These are phyloP conservation scores for Nidula microcarpa DNA, from an alignment of 768 basidiomycete species.

Conservation along the genomic window DNA sequence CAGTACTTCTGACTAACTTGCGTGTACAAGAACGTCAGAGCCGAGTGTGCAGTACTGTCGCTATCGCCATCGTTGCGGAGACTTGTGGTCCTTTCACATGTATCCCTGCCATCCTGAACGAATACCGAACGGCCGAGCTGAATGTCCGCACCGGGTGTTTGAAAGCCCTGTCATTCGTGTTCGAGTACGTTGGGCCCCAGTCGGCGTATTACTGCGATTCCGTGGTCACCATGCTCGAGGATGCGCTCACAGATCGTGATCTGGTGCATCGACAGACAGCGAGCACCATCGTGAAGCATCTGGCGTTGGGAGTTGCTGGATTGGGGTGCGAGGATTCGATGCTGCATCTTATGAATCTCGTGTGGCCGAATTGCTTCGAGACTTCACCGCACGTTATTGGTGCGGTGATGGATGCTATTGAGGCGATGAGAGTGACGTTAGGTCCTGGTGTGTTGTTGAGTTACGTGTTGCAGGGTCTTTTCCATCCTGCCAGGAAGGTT, in stretches of 20 bases:
- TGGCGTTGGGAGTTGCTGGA: constrained; percentile 95
- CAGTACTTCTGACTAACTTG: constrained; percentile 92
- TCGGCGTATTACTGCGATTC: constrained; percentile 97
- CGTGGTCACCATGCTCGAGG: constrained; percentile 96
- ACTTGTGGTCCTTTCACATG: constrained; percentile 98
- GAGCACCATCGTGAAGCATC: constrained; percentile 96
- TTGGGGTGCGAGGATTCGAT: constrained; percentile 98
- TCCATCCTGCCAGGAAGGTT: constrained; percentile 96
- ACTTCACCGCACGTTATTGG: constrained; percentile 98
- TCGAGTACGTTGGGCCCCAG: constrained; percentile 97
- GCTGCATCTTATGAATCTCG: constrained; percentile 95
- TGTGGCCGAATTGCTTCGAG: constrained; percentile 99
- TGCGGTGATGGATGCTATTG: constrained; percentile 96
- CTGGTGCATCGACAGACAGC: constrained; percentile 98
- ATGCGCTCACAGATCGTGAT: constrained; percentile 96
- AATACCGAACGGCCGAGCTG: constrained; percentile 96
- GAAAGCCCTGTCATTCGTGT: constrained; percentile 97
- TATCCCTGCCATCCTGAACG: constrained; percentile 97
- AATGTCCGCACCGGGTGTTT: constrained; percentile 99
- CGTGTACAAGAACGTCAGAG: constrained; percentile 99
- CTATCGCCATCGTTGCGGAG: constrained; percentile 94
- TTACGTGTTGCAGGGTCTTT: constrained; percentile 92
- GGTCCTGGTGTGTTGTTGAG: constrained; percentile 91
- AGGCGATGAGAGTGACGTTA: constrained; percentile 94
- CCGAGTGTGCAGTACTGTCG: constrained; percentile 97